A percentile compares a stretch with the other conserved stretches of the same genome.
phyloP scores from a whole-genome alignment of 306 rosid genomes.

The cucumber (Cucumis sativus) region DNA sequence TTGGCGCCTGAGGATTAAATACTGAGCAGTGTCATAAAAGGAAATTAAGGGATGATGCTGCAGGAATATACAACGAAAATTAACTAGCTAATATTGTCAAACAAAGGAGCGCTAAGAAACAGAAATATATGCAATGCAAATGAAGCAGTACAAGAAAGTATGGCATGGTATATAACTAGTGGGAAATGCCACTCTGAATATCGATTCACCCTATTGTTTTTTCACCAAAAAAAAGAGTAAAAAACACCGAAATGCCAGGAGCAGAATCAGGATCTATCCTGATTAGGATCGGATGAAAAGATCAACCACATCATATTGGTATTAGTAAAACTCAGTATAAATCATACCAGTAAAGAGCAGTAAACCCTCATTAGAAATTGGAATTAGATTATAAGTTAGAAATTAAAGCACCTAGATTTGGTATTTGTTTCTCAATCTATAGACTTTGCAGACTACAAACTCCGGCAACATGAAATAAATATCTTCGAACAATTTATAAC shows the following conservation, averaged over 20 bases:
- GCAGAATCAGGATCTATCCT: not conserved
- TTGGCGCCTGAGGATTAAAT: too few relatives aligned
- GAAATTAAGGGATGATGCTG: not conserved
- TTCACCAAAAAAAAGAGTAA: not conserved
- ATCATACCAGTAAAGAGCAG: not conserved
- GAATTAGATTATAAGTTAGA: not conserved
- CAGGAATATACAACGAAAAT: not conserved
- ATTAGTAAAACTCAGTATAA: not conserved
- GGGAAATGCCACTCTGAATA: not conserved
- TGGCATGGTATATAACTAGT: not conserved
- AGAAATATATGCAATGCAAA: not conserved
- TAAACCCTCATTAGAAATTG: not conserved
- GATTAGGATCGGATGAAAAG: not conserved
- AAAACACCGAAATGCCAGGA: not conserved
- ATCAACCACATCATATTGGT: not conserved
- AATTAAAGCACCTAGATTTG: not conserved
- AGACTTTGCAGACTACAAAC: not conserved
- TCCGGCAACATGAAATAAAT: not conserved
- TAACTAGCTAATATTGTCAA: not conserved
- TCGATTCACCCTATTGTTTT: not conserved
- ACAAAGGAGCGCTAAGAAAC: not conserved
- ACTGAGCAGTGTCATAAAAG: not conserved
- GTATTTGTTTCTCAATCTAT: not conserved
- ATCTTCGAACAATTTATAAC: not conserved
- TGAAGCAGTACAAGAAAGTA: not conserved